Evolutionary conservation across 2,329 filamentous ascomycete genomes (phyloP), one percentile per base, ranked within the genome.

Genomic region (Cercospora canescens): DNA sequence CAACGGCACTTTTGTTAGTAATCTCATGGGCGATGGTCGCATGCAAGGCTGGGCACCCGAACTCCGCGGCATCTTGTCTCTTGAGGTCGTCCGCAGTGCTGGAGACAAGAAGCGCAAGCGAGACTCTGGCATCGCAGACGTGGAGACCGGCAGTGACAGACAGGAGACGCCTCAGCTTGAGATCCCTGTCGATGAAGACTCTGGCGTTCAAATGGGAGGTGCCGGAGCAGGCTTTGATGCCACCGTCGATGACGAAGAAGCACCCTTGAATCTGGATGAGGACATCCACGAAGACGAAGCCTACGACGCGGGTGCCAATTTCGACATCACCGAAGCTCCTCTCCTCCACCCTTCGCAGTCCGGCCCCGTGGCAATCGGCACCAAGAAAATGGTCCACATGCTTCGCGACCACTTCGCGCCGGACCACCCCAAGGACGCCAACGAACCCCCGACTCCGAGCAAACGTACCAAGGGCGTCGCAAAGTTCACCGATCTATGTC

Each of bases 311-410:
- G 69, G 66, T 24, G 65, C 64, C 55, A 69, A 73, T 56, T 92
- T 95, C 73, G 92, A 97, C 72, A 91, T 93, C 50, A 94, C 92
- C 0, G 89, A 88, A 39, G 87, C 87, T 26, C 90, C 92, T 11
- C 80, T 92, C 3, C 87, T 94, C 4, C 91, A 95, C 75, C 92
- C 93, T 11, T 88, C 89, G 32, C 93, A 97, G 70, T 92, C 88
- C 69, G 93, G 93, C 0, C 91, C 93, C 0, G 90, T 98, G 8
- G 97, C 94, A 0, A 81, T 96, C 18, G 94, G 93, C 67, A 99
- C 95, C 11, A 95, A 96, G 80, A 94, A 97, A 75, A 95, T 95
- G 35, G 96, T 99, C 21, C 94, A 99, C 79, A 87, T 98, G 61
- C 87, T 99, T 8, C 91, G 95, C 62, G 93, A 97, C 65, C 86